phyloP scores from a whole-genome alignment of 2,329 filamentous ascomycete species.

The Coniochaeta prunicola region DNA sequence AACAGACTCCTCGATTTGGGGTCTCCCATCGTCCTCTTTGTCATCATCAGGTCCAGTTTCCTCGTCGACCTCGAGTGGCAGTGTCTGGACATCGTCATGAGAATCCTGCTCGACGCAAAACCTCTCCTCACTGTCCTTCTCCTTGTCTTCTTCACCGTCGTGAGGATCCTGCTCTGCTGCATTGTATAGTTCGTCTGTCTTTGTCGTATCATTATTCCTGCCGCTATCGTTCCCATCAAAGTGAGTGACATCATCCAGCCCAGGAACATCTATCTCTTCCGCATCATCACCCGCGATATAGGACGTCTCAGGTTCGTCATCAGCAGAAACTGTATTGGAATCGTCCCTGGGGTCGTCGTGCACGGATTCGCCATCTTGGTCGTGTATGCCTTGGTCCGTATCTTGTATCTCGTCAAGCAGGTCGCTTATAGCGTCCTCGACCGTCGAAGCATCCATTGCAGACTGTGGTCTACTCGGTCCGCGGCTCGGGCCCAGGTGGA shows the following conservation, averaged over 20 bases:
- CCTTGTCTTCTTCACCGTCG: neutral
- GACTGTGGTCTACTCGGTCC: neutral
- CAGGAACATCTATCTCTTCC: neutral
- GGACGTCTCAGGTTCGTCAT: neutral
- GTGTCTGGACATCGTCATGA: neutral
- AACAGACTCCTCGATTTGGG: neutral
- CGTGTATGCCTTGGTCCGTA: neutral
- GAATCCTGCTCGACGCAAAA: neutral
- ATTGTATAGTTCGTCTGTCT: neutral
- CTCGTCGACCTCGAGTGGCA: neutral
- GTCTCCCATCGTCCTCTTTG: neutral
- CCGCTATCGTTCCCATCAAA: neutral
- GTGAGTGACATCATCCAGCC: neutral
- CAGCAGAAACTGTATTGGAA: neutral
- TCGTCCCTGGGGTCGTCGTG: slow-evolving; percentile 1
- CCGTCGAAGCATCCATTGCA: neutral
- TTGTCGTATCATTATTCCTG: neutral
- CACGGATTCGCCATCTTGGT: neutral
- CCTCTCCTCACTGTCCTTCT: neutral
- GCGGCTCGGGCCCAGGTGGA: neutral
- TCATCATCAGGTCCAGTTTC: neutral
- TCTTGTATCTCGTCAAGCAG: neutral
- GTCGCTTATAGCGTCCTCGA: neutral
- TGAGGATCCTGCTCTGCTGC: neutral
- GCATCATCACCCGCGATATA: neutral